phyloP scores from a whole-genome alignment of 1,139 yeast genomes.

The Saccharomyces uvarum region DNA sequence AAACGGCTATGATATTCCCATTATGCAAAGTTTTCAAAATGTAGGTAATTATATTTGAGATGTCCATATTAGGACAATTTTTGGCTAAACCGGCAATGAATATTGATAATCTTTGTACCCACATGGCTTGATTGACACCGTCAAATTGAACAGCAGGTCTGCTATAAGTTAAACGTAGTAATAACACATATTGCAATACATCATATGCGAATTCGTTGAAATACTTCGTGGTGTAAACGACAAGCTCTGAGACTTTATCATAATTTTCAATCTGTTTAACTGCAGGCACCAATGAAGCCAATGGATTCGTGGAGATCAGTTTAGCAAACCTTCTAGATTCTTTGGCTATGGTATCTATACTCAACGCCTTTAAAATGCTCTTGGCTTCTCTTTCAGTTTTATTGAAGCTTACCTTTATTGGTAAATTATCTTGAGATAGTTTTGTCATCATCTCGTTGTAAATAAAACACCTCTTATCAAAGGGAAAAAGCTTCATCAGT shows the following conservation, averaged over 20 bases:
- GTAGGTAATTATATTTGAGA: constrained; percentile 51
- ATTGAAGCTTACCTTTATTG: constrained; percentile 55
- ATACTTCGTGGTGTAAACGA: constrained; percentile 73
- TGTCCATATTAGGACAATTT: constrained; percentile 45
- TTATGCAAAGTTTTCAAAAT: constrained; percentile 58
- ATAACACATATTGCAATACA: constrained; percentile 63
- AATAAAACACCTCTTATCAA: constrained; percentile 63
- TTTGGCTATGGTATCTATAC: constrained; percentile 73
- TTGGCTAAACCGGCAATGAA: constrained; percentile 61
- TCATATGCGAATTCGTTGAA: constrained; percentile 84
- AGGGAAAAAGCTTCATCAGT: constrained; percentile 47
- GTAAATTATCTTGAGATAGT: constrained; percentile 45
- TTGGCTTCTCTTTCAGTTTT: constrained; percentile 78
- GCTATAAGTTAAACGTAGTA: constrained; percentile 64
- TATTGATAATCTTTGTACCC: constrained; percentile 71
- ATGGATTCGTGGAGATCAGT: constrained; percentile 71
- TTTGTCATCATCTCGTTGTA: constrained; percentile 77
- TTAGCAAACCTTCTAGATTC: constrained; percentile 75
- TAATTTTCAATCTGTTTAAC: constrained; percentile 81
- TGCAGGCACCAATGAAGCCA: constrained; percentile 62
- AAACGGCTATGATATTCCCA: constrained; percentile 56
- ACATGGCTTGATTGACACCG: constrained; percentile 74
- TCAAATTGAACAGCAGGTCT: constrained; percentile 64
- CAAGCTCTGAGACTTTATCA: constrained; percentile 71
- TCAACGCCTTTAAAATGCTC: constrained; percentile 70